Conservation (phyloP, 345 rosid genomes). For the Hevea brasiliensis region DNA sequence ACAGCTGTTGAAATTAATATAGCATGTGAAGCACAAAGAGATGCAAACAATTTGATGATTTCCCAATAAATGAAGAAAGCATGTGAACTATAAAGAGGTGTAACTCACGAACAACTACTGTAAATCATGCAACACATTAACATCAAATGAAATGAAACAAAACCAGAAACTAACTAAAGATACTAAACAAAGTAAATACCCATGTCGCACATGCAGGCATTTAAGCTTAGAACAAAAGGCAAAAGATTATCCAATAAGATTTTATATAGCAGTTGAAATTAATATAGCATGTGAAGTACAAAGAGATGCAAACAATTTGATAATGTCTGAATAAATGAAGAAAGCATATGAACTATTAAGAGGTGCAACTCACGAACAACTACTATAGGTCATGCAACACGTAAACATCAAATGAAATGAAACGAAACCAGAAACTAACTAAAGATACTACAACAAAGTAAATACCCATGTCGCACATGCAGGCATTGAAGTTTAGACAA, state of each 20-base stretch:
- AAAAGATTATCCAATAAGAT: not conserved
- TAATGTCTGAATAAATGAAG: not conserved
- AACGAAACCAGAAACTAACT: not conserved
- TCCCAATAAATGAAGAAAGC: not conserved
- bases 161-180: constrained; percentile 2
- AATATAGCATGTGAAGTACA: not conserved
- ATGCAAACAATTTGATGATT: not conserved
- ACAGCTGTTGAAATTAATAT: not conserved
- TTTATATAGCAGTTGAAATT: not conserved
- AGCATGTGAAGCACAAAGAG: not conserved
- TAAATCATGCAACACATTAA: not conserved
- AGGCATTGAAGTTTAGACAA: not conserved
- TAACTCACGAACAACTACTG: not conserved
- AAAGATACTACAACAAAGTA: not conserved
- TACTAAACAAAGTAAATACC: not conserved
- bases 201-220: not conserved
- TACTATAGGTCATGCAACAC: not conserved
- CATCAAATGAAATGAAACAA: not conserved
- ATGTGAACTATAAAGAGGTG: not conserved
- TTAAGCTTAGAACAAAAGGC: not conserved
- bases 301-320: not conserved
- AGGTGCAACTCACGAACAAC: not conserved
- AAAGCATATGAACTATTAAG: not conserved
- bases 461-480: not conserved
- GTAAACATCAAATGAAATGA: not conserved